Percentiles rank a stretch among this genome's conserved stretches.
Conservation (phyloP, 2,329 filamentous ascomycete species). For the Aquanectria penicillioides region DNA sequence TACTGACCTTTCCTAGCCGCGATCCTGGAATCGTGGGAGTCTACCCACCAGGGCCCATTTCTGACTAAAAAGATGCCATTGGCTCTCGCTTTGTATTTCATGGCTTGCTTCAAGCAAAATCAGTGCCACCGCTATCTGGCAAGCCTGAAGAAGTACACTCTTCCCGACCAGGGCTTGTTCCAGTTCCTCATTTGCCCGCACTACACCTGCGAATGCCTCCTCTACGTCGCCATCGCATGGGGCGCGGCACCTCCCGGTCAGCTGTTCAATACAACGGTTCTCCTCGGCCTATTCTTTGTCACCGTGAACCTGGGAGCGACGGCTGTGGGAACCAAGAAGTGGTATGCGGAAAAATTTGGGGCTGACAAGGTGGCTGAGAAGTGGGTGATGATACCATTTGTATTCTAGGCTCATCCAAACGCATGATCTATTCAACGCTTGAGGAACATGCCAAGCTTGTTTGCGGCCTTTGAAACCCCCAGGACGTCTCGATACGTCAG, state of each 20-base stretch:
- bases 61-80: constrained; percentile 47
- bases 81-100: constrained; percentile 71
- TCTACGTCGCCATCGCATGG: constrained; percentile 83
- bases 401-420: constrained; percentile 59
- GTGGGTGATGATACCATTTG: constrained; percentile 81
- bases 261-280: constrained; percentile 76
- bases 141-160: constrained; percentile 80
- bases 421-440: constrained; percentile 46
- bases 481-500: constrained; percentile 88
- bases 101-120: constrained; percentile 79
- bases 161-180: constrained; percentile 81
- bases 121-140: constrained; percentile 77
- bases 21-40: constrained; percentile 48
- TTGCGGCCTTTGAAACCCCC: constrained; percentile 79
- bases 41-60: constrained; percentile 23
- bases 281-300: constrained; percentile 78
- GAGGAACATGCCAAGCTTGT: constrained; percentile 67
- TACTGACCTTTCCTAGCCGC: constrained; percentile 41
- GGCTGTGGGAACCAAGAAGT: constrained; percentile 78
- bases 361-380: constrained; percentile 66
- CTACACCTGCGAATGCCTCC: constrained; percentile 86
- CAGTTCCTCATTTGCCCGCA: constrained; percentile 82
- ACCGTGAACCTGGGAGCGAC: constrained; percentile 83
- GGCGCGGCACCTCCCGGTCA: constrained; percentile 75
- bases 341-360: constrained; percentile 84